phyloP scores from a whole-genome alignment of 1,139 yeast genomes.

The Kodamaea derodonti region DNA sequence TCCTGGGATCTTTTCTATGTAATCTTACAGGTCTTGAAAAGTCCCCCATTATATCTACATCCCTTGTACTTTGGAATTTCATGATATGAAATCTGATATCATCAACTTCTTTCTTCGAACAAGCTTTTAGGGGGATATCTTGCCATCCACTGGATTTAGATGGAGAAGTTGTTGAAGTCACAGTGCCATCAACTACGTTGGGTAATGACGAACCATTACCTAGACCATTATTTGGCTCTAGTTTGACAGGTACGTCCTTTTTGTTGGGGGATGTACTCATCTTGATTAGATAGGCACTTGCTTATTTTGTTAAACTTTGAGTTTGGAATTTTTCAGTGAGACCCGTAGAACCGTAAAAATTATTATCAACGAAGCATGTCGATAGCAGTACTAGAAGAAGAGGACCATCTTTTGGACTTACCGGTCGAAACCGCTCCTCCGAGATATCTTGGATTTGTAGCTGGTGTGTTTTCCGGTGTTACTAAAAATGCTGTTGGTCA shows the following conservation, averaged over 20 bases:
- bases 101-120: slow-evolving; percentile 66
- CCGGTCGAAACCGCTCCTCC: slow-evolving; percentile 36
- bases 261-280: slow-evolving; percentile 27
- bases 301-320: no score
- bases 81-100: slow-evolving; percentile 77
- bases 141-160: slow-evolving; percentile 37
- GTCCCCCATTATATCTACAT: slow-evolving; percentile 65
- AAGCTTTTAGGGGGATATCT: slow-evolving; percentile 69
- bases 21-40: slow-evolving; percentile 81
- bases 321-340: no score
- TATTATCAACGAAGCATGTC: no score
- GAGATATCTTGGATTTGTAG: slow-evolving; percentile 71
- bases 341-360: no score
- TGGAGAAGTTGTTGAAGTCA: background rate
- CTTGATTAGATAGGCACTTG: no score
- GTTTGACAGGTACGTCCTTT: slow-evolving; percentile 24
- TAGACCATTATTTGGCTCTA: slow-evolving; percentile 12
- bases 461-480: slow-evolving; percentile 84
- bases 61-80: slow-evolving; percentile 71
- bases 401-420: slow-evolving; percentile 7
- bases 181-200: background rate
- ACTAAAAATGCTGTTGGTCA: slow-evolving; percentile 89
- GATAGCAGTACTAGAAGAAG: slow-evolving; percentile 10
- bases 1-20: slow-evolving; percentile 90
- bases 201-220: background rate